phyloP scores from a whole-genome alignment of 2,329 filamentous ascomycete genomes.

The Pyrenophora seminiperda region DNA sequence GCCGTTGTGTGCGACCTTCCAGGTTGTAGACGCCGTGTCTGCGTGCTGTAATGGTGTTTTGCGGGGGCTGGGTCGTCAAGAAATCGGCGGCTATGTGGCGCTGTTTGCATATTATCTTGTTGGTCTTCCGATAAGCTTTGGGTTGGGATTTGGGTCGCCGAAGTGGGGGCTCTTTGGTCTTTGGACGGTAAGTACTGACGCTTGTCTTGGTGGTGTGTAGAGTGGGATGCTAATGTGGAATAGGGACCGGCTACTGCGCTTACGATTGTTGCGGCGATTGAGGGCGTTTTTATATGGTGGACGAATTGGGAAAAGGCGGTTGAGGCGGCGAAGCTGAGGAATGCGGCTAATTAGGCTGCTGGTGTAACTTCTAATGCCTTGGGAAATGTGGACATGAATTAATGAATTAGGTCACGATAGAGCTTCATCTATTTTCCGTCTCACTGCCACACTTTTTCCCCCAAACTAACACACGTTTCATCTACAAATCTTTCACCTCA shows the following conservation, averaged over 20 bases:
- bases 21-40: constrained; percentile 83
- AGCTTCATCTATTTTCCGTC: no score
- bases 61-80: constrained; percentile 84
- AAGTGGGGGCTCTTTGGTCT: constrained; percentile 79
- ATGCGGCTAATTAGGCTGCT: constrained; percentile 40
- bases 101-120: constrained; percentile 85
- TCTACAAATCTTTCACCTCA: no score
- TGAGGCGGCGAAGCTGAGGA: constrained; percentile 63
- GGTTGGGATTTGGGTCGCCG: constrained; percentile 74
- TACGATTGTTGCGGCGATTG: constrained; percentile 61
- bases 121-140: constrained; percentile 82
- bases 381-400: background rate
- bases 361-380: background rate
- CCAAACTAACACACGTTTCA: no score
- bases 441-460: no score
- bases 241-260: constrained; percentile 66
- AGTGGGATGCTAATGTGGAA: constrained; percentile 9
- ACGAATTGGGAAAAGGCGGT: constrained; percentile 65
- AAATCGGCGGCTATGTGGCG: constrained; percentile 88
- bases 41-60: constrained; percentile 83
- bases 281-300: constrained; percentile 61
- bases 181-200: constrained; percentile 62
- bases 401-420: no score
- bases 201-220: background rate
- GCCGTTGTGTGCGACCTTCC: constrained; percentile 84